A percentile compares a stretch with the other conserved stretches of the same genome.
Conservation (phyloP, 306 rosid species). For the Leucaena leucocephala region DNA sequence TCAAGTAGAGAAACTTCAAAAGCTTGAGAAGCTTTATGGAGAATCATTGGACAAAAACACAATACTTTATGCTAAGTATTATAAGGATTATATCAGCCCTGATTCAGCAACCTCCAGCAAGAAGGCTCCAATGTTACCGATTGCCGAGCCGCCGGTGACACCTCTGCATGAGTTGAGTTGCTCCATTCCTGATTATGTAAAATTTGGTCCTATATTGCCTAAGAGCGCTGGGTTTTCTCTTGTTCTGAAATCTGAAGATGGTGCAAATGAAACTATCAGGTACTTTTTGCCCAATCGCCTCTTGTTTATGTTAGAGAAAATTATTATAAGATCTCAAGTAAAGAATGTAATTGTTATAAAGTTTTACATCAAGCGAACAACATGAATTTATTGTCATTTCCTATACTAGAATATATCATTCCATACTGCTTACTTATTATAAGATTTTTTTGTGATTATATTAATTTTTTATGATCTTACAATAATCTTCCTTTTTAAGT, state of each 20-base stretch:
- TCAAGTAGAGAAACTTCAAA: constrained; percentile 68
- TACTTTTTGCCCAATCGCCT: constrained; percentile 31
- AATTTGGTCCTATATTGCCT: constrained; percentile 95
- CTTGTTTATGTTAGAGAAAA: not conserved
- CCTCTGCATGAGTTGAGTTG: constrained; percentile 88
- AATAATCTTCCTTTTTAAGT: not conserved
- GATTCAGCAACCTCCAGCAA: constrained; percentile 64
- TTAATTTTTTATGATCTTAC: too few relatives aligned
- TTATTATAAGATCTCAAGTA: too few relatives aligned
- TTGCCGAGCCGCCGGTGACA: constrained; percentile 97
- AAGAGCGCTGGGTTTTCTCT: constrained; percentile 84
- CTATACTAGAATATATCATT: too few relatives aligned
- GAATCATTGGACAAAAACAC: constrained; percentile 83
- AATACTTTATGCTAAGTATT: constrained; percentile 75
- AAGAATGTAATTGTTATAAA: too few relatives aligned
- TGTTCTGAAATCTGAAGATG: constrained; percentile 50
- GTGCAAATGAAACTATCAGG: constrained; percentile 60
- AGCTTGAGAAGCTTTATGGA: constrained; percentile 82
- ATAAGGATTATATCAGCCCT: constrained; percentile 67
- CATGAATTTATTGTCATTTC: too few relatives aligned
- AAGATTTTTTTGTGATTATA: too few relatives aligned
- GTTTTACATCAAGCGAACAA: too few relatives aligned
- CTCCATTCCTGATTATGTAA: constrained; percentile 83
- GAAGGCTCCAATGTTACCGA: constrained; percentile 87
- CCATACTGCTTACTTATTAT: too few relatives aligned